Evolutionary conservation across 495 filamentous ascomycete species (phyloP).

Genomic region (Penicillium cataractarum): DNA sequence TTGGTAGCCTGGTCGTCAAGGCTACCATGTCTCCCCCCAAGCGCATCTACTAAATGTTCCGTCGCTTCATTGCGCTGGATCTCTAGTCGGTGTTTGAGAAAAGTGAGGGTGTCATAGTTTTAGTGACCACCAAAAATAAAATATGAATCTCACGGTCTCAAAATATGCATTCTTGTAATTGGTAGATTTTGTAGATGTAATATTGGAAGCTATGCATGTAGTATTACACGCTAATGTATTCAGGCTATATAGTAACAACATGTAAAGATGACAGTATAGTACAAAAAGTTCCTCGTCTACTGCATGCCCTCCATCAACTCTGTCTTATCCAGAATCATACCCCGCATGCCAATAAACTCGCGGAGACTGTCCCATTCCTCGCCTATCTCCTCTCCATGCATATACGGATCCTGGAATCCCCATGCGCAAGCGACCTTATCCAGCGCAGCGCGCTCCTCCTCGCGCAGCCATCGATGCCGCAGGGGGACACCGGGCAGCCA

Average conservation of each 20-base stretch:
- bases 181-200: neutral
- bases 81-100: constrained; percentile 28
- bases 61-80: constrained; percentile 38
- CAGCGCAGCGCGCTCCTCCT: constrained; percentile 88
- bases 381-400: constrained; percentile 87
- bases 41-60: constrained; percentile 81
- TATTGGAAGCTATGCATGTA: neutral
- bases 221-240: neutral
- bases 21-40: constrained; percentile 98
- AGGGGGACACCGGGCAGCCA: constrained; percentile 83
- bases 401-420: constrained; percentile 81
- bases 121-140: constrained; percentile 40
- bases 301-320: constrained; percentile 93
- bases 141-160: constrained; percentile 38
- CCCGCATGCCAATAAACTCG: constrained; percentile 76
- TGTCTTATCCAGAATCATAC: constrained; percentile 86
- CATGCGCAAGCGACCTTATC: constrained; percentile 85
- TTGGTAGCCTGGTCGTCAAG: constrained; percentile 98
- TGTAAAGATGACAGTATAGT: neutral
- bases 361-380: constrained; percentile 83
- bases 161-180: neutral
- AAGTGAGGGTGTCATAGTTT: constrained; percentile 42
- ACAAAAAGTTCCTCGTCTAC: constrained; percentile 29
- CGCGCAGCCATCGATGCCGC: constrained; percentile 83
- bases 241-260: neutral